Evolutionary conservation across 352 stramenopile genomes (phyloP).

Genomic region (Pythium coloratum): DNA sequence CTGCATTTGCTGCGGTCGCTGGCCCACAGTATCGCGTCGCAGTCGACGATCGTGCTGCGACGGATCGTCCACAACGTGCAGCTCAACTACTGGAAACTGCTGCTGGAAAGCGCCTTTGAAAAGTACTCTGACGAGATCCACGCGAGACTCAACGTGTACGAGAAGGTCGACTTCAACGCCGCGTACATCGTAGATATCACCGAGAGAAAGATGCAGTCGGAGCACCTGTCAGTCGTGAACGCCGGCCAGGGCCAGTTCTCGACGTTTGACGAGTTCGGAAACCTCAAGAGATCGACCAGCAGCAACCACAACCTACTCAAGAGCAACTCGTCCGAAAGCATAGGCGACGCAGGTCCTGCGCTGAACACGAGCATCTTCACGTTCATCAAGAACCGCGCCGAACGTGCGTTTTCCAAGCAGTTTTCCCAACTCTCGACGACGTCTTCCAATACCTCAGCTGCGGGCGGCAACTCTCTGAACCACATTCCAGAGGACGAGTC

Average conservation of each 20-base stretch:
- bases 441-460: slow-evolving; percentile 7
- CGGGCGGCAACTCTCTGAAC: slow-evolving; percentile 21
- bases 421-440: slow-evolving; percentile 37
- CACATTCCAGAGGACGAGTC: slow-evolving; percentile 51
- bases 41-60: slow-evolving; percentile 50
- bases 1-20: slow-evolving; percentile 55
- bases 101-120: slow-evolving; percentile 52
- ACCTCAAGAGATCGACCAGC: slow-evolving; percentile 57
- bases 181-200: slow-evolving; percentile 74
- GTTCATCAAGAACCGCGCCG: slow-evolving; percentile 72
- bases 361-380: slow-evolving; percentile 78
- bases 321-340: not conserved
- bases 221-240: slow-evolving; percentile 51
- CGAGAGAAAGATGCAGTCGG: slow-evolving; percentile 59
- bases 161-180: slow-evolving; percentile 50
- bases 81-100: slow-evolving; percentile 59
- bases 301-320: slow-evolving; percentile 18
- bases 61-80: slow-evolving; percentile 63
- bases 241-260: slow-evolving; percentile 64
- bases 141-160: slow-evolving; percentile 58
- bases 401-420: slow-evolving; percentile 65
- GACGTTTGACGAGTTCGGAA: slow-evolving; percentile 78
- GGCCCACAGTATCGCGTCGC: slow-evolving; percentile 36
- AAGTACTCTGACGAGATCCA: slow-evolving; percentile 66
- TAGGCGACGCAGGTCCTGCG: slow-evolving; percentile 7